Evolutionary conservation across 352 stramenopile species (phyloP).

Genomic region (Stephanocyclus meneghinianus): DNA sequence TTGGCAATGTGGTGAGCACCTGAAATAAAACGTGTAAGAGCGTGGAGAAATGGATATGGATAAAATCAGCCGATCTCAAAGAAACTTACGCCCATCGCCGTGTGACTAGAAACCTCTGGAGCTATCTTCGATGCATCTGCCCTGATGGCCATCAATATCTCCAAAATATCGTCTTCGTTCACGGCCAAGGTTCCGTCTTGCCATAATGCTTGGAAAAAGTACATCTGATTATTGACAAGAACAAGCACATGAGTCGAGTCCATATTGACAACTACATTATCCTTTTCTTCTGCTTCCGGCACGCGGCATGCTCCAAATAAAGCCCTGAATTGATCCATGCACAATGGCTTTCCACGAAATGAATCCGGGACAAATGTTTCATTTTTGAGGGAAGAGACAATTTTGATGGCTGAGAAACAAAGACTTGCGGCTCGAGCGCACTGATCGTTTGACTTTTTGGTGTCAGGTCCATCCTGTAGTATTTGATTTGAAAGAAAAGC

Average conservation of each 20-base stretch:
- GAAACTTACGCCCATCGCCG: slow-evolving; percentile 34
- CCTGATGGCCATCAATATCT: slow-evolving; percentile 90
- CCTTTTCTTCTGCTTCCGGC: slow-evolving; percentile 82
- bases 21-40: background rate
- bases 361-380: slow-evolving; percentile 90
- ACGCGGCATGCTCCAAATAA: slow-evolving; percentile 89
- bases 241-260: slow-evolving; percentile 91
- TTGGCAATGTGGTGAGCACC: slow-evolving; percentile 89
- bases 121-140: slow-evolving; percentile 83
- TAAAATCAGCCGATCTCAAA: background rate
- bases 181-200: slow-evolving; percentile 85
- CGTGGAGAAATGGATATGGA: background rate
- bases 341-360: slow-evolving; percentile 88
- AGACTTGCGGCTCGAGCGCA: slow-evolving; percentile 88
- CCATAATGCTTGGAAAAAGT: slow-evolving; percentile 88
- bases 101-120: slow-evolving; percentile 66
- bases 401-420: slow-evolving; percentile 89
- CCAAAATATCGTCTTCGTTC: slow-evolving; percentile 88
- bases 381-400: slow-evolving; percentile 88
- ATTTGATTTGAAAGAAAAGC: background rate
- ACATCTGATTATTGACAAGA: slow-evolving; percentile 91
- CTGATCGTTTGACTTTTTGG: slow-evolving; percentile 86
- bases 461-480: slow-evolving; percentile 64
- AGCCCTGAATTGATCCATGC: slow-evolving; percentile 90
- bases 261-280: slow-evolving; percentile 81